These are phyloP conservation scores for Mimosa pudica DNA, from an alignment of 306 rosid species.

Conservation along the genomic window DNA sequence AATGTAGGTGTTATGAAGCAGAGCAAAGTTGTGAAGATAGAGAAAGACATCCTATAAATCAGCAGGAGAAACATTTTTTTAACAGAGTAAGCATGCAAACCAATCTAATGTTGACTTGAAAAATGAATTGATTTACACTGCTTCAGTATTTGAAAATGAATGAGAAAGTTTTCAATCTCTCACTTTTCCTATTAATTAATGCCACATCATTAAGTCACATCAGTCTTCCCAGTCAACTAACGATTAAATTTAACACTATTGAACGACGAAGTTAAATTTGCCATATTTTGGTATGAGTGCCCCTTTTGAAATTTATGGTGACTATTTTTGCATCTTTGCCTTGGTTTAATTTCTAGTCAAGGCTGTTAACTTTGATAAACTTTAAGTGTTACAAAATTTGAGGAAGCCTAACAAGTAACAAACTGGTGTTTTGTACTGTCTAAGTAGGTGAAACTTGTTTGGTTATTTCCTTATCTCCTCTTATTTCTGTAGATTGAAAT, in stretches of 20 bases:
- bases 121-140: constrained; percentile 9
- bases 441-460: background rate
- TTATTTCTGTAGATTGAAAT: constrained; percentile 66
- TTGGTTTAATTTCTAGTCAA: background rate
- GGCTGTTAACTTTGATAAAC: background rate
- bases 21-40: constrained; percentile 91
- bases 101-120: constrained; percentile 31
- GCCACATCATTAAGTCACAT: too few relatives aligned
- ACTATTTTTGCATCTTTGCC: too few relatives aligned
- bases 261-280: too few relatives aligned
- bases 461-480: constrained; percentile 17
- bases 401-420: constrained; percentile 4
- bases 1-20: constrained; percentile 71
- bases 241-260: too few relatives aligned
- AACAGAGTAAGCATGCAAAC: constrained; percentile 56
- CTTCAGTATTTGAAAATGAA: constrained; percentile 1
- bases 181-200: background rate
- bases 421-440: constrained; percentile 3
- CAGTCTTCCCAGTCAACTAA: too few relatives aligned
- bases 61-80: constrained; percentile 80
- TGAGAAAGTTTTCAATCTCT: constrained; percentile 14
- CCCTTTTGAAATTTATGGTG: too few relatives aligned
- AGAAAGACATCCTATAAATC: constrained; percentile 83
- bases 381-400: constrained; percentile 8
- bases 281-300: too few relatives aligned